These are phyloP conservation scores for Naematelia encephala DNA, from an alignment of 768 basidiomycete species.

Conservation along the genomic window DNA sequence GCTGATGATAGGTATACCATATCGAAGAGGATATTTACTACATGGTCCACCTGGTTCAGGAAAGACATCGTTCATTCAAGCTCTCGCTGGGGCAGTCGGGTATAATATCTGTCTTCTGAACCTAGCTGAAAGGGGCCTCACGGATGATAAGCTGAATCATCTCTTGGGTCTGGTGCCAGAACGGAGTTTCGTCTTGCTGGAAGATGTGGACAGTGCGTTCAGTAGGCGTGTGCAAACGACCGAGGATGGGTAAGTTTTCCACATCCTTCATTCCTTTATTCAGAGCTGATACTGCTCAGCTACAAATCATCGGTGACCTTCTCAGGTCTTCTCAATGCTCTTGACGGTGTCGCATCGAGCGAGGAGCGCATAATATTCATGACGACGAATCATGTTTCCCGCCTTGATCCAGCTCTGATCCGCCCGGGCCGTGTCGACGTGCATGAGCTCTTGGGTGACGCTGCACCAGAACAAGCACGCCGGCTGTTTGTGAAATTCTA, in stretches of 20 bases:
- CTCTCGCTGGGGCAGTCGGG: conserved; percentile 81
- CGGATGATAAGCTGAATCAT: conserved; percentile 94
- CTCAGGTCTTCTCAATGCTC: conserved; percentile 92
- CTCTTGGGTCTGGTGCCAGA: conserved; percentile 89
- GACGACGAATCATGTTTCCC: conserved; percentile 94
- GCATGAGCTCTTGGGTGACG: conserved; percentile 77
- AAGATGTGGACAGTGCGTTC: conserved; percentile 97
- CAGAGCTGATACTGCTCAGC: conserved; percentile 53
- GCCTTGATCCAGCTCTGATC: conserved; percentile 88
- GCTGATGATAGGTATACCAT: conserved; percentile 84
- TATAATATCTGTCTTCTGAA: conserved; percentile 97
- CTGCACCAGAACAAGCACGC: conserved; percentile 72
- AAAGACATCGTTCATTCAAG: conserved; percentile 98
- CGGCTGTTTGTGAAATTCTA: conserved; percentile 83
- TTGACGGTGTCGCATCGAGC: conserved; percentile 95
- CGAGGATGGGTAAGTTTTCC: conserved; percentile 82
- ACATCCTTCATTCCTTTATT: too few relatives aligned
- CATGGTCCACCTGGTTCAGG: conserved; percentile 97
- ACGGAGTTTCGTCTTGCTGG: conserved; percentile 87
- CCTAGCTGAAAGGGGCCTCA: conserved; percentile 89
- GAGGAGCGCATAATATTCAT: conserved; percentile 98
- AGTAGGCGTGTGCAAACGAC: conserved; percentile 83
- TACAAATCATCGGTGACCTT: conserved; percentile 96
- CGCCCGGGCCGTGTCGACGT: conserved; percentile 94
- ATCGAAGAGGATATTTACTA: conserved; percentile 89